Percentiles rank a stretch among this genome's conserved stretches.
These are phyloP conservation scores for Amylostereum chailletii DNA, from an alignment of 1,284 basidiomycete species.

Conservation along the genomic window DNA sequence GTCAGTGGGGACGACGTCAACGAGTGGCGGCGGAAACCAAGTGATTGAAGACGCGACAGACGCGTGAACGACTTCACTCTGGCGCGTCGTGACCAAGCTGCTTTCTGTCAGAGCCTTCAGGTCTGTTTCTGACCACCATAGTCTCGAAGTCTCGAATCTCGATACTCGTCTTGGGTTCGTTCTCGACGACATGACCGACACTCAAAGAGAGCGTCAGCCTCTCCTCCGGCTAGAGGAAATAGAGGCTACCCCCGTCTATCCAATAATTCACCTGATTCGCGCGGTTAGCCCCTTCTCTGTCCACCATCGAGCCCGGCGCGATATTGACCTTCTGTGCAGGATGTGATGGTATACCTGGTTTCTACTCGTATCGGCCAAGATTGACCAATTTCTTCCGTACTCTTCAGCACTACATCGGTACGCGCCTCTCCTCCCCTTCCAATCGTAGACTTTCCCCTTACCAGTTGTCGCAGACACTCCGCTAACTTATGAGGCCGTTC, in stretches of 20 bases:
- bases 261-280: conserved; percentile 65
- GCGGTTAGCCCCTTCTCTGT: conserved; percentile 27
- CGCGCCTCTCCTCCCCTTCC: conserved; percentile 12
- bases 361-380: not conserved
- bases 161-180: not conserved
- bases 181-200: conserved; percentile 3
- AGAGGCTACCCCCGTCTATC: conserved; percentile 55
- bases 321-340: conserved; percentile 28
- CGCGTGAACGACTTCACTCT: not conserved
- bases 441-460: not conserved
- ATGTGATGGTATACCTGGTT: conserved; percentile 41
- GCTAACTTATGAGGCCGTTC: conserved; percentile 63
- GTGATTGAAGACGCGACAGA: not conserved
- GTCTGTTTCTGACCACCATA: not conserved
- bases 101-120: not conserved
- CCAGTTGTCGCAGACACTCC: conserved; percentile 52
- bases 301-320: conserved; percentile 1
- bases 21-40: not conserved
- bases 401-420: conserved; percentile 56
- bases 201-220: conserved; percentile 21
- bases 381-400: not conserved
- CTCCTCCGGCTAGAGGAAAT: conserved; percentile 35
- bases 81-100: not conserved
- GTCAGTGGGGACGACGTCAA: not conserved
- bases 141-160: not conserved